phyloP scores from a whole-genome alignment of 2,329 filamentous ascomycete genomes.

The Diaporthe humulicola region DNA sequence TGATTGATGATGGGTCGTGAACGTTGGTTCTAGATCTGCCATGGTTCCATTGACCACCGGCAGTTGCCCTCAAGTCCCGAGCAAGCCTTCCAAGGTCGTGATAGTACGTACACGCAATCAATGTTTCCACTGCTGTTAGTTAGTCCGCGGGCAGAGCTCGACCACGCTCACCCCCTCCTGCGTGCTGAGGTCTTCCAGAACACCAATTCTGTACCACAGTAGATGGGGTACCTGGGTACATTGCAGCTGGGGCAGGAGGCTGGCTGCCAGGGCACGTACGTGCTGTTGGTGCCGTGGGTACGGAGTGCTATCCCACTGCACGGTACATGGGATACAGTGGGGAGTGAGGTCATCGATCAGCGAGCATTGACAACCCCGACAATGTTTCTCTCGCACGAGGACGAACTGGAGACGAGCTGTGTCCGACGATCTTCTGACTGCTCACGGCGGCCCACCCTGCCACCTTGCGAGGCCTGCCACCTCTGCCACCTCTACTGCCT shows the following conservation, averaged over 20 bases:
- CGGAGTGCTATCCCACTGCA: not conserved
- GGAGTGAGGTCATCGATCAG: slow-evolving; percentile 29
- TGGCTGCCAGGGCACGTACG: not conserved
- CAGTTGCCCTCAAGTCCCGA: slow-evolving; percentile 25
- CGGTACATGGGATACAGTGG: slow-evolving; percentile 12
- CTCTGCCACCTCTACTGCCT: slow-evolving; percentile 4
- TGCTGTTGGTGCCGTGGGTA: not conserved
- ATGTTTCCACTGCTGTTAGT: not conserved
- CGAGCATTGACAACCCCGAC: slow-evolving; percentile 20
- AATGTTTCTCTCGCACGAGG: slow-evolving; percentile 11
- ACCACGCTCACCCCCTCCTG: not conserved
- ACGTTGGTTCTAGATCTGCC: slow-evolving; percentile 9
- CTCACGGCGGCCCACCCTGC: not conserved
- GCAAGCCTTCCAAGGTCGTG: not conserved
- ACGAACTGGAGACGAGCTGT: slow-evolving; percentile 9
- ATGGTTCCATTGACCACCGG: slow-evolving; percentile 1
- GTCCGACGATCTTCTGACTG: slow-evolving; percentile 30
- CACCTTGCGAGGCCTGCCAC: not conserved
- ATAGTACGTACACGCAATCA: not conserved
- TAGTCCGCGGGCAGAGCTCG: not conserved
- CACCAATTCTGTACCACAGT: not conserved
- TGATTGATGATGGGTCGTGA: slow-evolving; percentile 1
- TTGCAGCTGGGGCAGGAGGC: not conserved
- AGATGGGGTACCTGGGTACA: not conserved
- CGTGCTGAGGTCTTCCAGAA: not conserved